Evolutionary conservation across 2,329 filamentous ascomycete species (phyloP), one percentile per base, ranked within the genome.

Genomic region (Akanthomyces uredinophilus): DNA sequence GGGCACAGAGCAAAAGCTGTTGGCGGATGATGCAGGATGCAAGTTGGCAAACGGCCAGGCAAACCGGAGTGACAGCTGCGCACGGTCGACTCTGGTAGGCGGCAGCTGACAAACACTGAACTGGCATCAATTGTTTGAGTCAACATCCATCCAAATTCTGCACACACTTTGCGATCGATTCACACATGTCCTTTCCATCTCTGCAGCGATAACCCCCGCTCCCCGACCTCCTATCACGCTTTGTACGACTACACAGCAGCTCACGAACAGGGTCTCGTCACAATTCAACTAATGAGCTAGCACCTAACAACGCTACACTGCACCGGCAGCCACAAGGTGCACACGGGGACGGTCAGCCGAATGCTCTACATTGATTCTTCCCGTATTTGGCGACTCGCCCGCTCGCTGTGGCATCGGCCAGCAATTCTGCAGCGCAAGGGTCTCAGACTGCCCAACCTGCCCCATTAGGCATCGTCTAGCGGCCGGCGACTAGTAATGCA

Each of bases 361-460:
- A 44, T 41, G 51, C 51, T 43, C 52, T 55, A 22, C 52, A 44
- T 29, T 3, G 22, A 55, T 27, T 55, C 24, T 44, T 55, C 52
- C 52, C 39, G 50, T 8, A 43, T 55, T 55, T 44, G 52, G 52
- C 14, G 39, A 43, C 52, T 55, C 37, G 52, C 29, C 52, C 52
- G 52, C 24, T 7, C 43, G 39, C 22, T 4, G 52, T 55, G 39
- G 24, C 16, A 55, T 55, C 41, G 24, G 52, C 52, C 20, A 44
- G 52, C 35, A n/a, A n/a, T 37, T 43, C 37, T 54, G 51, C 37
- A 54, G 8, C 51, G 5, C 39, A 55, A 13, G 13, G 14, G 11
- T 7, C 8, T 22, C 32, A 14, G 13, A 20, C 18, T 39, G 18
- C 13, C 32, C 50, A 24, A 39, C 50, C 50, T 39, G 50, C 32